Conservation (phyloP, 176 grass and related monocot species). For the Tillandsia leiboldiana region DNA sequence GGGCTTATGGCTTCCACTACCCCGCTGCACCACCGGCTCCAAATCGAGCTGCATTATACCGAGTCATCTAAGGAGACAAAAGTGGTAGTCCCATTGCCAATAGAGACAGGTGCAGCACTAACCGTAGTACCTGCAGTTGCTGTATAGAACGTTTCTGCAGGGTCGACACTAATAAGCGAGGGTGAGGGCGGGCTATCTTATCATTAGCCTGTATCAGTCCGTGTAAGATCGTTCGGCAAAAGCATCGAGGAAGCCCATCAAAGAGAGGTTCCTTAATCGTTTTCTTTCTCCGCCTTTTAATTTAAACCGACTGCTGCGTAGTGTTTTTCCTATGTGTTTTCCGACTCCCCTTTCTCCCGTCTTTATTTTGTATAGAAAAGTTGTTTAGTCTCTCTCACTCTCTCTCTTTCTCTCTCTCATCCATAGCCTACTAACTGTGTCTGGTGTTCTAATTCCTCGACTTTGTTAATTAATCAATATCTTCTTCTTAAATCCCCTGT, state of each 20-base stretch:
- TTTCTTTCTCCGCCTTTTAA: not conserved
- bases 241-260: not conserved
- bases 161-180: not conserved
- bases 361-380: not conserved
- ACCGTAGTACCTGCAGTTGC: not conserved
- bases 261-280: not conserved
- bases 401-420: not conserved
- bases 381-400: not conserved
- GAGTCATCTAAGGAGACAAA: constrained; percentile 22
- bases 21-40: constrained; percentile 68
- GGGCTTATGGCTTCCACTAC: constrained; percentile 47
- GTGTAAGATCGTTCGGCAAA: not conserved
- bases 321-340: not conserved
- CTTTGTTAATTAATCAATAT: not conserved
- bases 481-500: too few relatives aligned
- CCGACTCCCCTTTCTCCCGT: not conserved
- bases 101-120: not conserved
- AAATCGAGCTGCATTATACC: constrained; percentile 89
- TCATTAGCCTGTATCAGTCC: not conserved
- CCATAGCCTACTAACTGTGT: not conserved
- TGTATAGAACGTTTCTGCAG: not conserved
- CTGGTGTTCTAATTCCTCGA: not conserved
- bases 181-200: not conserved
- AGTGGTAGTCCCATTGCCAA: constrained; percentile 1
- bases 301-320: not conserved